These are phyloP conservation scores for Macroventuria anomochaeta DNA, from an alignment of 2,329 filamentous ascomycete species.

Conservation along the genomic window DNA sequence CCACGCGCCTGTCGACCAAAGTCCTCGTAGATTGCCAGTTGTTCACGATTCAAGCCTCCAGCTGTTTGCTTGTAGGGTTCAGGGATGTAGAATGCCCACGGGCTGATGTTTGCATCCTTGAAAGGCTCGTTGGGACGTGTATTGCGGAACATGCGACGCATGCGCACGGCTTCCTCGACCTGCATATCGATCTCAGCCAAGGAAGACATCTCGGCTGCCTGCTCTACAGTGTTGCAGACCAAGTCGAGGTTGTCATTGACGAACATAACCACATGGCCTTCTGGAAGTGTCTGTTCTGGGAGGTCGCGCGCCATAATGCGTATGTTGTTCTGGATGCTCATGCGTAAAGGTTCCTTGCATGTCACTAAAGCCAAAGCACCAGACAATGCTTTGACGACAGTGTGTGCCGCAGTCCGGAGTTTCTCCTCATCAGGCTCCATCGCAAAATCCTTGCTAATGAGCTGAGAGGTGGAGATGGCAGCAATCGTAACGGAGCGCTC, in stretches of 20 bases:
- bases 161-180: conserved; percentile 80
- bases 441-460: conserved; percentile 95
- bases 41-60: conserved; percentile 83
- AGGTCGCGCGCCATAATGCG: conserved; percentile 76
- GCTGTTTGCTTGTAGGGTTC: conserved; percentile 89
- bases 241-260: conserved; percentile 97
- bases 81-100: conserved; percentile 93
- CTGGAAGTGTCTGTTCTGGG: conserved; percentile 76
- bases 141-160: conserved; percentile 75
- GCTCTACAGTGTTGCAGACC: conserved; percentile 92
- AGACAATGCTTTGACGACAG: conserved; percentile 92
- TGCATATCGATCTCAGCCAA: conserved; percentile 94
- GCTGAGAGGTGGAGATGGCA: conserved; percentile 92
- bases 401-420: conserved; percentile 83
- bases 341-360: conserved; percentile 93
- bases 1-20: conserved; percentile 85
- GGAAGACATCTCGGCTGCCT: conserved; percentile 91
- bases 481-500: conserved; percentile 98
- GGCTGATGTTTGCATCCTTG: conserved; percentile 79
- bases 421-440: conserved; percentile 90
- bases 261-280: conserved; percentile 97
- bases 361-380: conserved; percentile 96
- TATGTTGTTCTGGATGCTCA: conserved; percentile 97
- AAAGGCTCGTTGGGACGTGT: conserved; percentile 83
- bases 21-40: conserved; percentile 95